Base-by-base conservation (phyloP, 2,329 filamentous ascomycete genomes). In the Graphilbum sp. region DNA sequence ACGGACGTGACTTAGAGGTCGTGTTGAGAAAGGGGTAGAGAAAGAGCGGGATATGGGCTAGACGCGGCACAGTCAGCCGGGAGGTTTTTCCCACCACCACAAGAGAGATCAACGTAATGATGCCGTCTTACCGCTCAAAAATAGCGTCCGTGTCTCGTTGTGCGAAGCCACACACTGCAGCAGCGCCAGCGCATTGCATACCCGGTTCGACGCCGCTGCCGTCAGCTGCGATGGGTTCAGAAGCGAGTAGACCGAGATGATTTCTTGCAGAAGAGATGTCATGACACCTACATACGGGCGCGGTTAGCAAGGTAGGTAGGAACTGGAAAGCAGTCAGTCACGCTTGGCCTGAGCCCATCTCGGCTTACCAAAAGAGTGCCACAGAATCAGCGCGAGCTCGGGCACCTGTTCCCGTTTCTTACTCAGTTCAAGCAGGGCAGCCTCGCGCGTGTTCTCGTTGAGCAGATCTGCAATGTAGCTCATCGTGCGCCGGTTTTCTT, bases 371-470 rank as follows among this genome's bases (percentile, higher is more conserved):
- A 95, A 96, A 4, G 88, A 96, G 59, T 98, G 90, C 90, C 90
- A 98, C 44, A 98, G 67, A 44, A 98, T 94, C 50, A 98, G 66
- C 34, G 90, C 90, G 42, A 98, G 67, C 63, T 98, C 90, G 1
- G 90, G 88, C 15, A 98, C 90, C 60, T 96, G 90, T 61, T 98
- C 90, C 41, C 90, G 70, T 71, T 98, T 98, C 68, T 98, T 98
- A 63, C 88, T 96, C 37, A 98, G 69, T 59, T 98, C 90, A 52
- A 98, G 69, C 39, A 98, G 68, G 36, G 90, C 90, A 5, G 84
- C 79, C 63, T 96, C 90, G 45, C 90, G 74, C 21, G 86, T 87
- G 50, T 71, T 76, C 46, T 87, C 82, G 56, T 86, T 88, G 54
- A 96, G 70, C 41, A 95, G 69, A 56, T 95, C 87, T 39, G 87